Evolutionary conservation across 495 filamentous ascomycete genomes (phyloP).

Genomic region (Penicillium mononematosum): DNA sequence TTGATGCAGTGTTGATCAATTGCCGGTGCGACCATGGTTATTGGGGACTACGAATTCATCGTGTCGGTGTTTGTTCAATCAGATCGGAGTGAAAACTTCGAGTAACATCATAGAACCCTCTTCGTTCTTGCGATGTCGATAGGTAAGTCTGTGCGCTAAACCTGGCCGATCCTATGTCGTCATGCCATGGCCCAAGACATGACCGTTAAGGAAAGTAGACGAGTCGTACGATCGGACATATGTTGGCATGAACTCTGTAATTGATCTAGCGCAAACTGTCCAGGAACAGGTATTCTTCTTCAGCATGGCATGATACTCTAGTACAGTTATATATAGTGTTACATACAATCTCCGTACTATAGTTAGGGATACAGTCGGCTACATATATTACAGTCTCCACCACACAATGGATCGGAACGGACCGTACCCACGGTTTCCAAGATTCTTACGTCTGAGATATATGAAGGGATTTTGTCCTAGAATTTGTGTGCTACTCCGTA

Average conservation of each 20-base stretch:
- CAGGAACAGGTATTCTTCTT: not conserved
- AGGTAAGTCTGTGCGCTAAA: not conserved
- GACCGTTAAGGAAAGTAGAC: not conserved
- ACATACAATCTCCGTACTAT: too few relatives aligned
- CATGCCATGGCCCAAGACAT: not conserved
- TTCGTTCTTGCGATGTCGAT: not conserved
- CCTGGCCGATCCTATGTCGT: slow-evolving; percentile 2
- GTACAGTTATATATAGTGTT: too few relatives aligned
- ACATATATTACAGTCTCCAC: not conserved
- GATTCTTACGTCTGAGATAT: not conserved
- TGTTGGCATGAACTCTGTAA: not conserved
- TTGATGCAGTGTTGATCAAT: not conserved
- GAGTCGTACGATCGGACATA: not conserved
- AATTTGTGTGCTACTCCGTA: not conserved
- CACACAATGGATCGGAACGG: slow-evolving; percentile 9
- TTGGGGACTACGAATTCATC: not conserved
- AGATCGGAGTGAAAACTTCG: not conserved
- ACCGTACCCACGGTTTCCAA: slow-evolving; percentile 7
- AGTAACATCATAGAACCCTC: not conserved
- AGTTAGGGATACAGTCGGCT: not conserved
- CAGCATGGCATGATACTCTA: not conserved
- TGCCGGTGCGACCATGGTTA: not conserved
- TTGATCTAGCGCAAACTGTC: not conserved
- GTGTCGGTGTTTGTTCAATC: not conserved
- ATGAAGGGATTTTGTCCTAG: not conserved